Evolutionary conservation across 768 basidiomycete genomes (phyloP).

Genomic region (Boletus insuetus): DNA sequence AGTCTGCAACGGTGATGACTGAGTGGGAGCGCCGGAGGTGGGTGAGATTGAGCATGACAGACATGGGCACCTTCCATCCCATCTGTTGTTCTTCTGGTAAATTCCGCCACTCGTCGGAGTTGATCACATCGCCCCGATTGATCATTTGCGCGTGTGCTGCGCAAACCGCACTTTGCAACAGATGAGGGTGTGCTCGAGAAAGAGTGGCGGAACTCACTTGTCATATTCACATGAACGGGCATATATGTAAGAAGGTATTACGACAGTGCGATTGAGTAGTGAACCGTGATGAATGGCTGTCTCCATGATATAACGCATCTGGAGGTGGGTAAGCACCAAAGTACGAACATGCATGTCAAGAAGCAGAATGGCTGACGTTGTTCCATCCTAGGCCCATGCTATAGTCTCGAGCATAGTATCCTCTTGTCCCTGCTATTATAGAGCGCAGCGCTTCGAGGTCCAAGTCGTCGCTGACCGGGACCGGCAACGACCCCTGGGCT

Average conservation of each 20-base stretch:
- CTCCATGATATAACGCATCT: slow-evolving; percentile 51
- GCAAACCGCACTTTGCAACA: slow-evolving; percentile 31
- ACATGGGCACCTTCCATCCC: slow-evolving; percentile 36
- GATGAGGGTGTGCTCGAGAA: background rate
- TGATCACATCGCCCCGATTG: slow-evolving; percentile 43
- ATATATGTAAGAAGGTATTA: slow-evolving; percentile 46
- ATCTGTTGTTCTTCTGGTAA: slow-evolving; percentile 36
- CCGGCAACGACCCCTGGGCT: slow-evolving; percentile 11
- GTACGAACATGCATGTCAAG: background rate
- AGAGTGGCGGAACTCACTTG: slow-evolving; percentile 12
- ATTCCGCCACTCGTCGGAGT: slow-evolving; percentile 41
- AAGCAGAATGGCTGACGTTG: slow-evolving; percentile 34
- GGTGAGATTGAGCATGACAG: slow-evolving; percentile 42
- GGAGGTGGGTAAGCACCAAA: background rate
- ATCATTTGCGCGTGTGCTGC: slow-evolving; percentile 43
- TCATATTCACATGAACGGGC: slow-evolving; percentile 42
- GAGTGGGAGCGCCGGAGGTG: slow-evolving; percentile 36
- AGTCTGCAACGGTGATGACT: slow-evolving; percentile 43
- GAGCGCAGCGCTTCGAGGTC: slow-evolving; percentile 32
- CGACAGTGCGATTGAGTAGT: slow-evolving; percentile 41
- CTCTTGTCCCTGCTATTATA: slow-evolving; percentile 37
- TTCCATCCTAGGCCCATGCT: slow-evolving; percentile 47
- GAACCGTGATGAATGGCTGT: slow-evolving; percentile 42
- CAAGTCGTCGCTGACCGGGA: slow-evolving; percentile 20
- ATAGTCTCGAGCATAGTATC: slow-evolving; percentile 44